Conservation (phyloP, 495 filamentous ascomycete genomes). For the Tuber brumale region DNA sequence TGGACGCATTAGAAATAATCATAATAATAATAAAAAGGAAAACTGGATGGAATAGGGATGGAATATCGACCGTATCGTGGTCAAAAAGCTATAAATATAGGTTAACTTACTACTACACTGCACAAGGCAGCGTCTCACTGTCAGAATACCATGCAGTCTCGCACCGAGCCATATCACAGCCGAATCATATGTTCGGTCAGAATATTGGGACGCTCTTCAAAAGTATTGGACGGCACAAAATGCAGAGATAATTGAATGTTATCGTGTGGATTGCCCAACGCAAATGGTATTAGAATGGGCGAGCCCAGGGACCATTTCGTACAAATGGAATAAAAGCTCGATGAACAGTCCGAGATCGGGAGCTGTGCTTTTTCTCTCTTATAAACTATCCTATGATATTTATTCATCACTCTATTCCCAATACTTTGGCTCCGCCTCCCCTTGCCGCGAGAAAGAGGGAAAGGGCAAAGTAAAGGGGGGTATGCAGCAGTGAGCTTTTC, state of each 20-base stretch:
- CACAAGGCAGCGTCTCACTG: not conserved
- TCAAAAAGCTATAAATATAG: not conserved
- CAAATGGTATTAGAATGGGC: not conserved
- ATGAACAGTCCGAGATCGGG: slow-evolving; percentile 2
- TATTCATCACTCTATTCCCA: not conserved
- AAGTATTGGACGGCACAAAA: not conserved
- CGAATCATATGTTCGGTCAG: not conserved
- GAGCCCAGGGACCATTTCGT: not conserved
- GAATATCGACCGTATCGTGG: not conserved
- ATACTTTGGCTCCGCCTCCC: not conserved
- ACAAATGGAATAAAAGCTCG: not conserved
- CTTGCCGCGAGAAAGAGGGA: not conserved
- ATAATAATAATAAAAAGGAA: not conserved
- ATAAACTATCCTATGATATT: not conserved
- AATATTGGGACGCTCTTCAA: not conserved
- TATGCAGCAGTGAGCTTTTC: not conserved
- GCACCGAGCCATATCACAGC: not conserved
- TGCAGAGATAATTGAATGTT: not conserved
- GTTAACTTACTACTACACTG: not conserved
- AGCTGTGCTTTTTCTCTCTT: not conserved
- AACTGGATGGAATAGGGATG: not conserved
- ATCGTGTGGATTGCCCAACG: not conserved
- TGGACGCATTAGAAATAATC: not conserved
- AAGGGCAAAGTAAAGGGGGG: not conserved
- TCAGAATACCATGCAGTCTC: not conserved